phyloP scores from a whole-genome alignment of 768 basidiomycete species.

The Exsudoporus frostii region DNA sequence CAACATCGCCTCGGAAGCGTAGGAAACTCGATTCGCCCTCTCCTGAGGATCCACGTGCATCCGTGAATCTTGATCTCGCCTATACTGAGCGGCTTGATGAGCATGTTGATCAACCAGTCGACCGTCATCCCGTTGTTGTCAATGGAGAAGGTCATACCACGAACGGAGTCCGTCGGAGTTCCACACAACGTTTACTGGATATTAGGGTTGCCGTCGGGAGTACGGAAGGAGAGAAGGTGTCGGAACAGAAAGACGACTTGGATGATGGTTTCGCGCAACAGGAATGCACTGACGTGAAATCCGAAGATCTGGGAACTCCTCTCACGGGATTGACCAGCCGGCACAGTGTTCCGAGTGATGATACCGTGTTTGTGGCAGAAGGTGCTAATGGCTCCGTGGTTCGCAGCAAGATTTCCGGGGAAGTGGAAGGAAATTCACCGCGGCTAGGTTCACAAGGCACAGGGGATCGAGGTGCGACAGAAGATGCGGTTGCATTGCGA shows the following conservation, averaged over 20 bases:
- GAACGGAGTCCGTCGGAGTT: conserved; percentile 16
- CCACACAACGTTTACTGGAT: neutral
- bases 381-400: conserved; percentile 25
- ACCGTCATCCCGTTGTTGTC: neutral
- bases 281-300: conserved; percentile 38
- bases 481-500: neutral
- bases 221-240: neutral
- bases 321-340: conserved; percentile 46
- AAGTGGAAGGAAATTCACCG: conserved; percentile 12
- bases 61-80: conserved; percentile 5
- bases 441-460: conserved; percentile 5
- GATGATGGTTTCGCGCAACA: conserved; percentile 1
- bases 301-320: conserved; percentile 55
- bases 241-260: neutral
- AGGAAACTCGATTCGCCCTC: conserved; percentile 39
- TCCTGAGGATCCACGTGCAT: conserved; percentile 19
- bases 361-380: conserved; percentile 45
- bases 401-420: conserved; percentile 27
- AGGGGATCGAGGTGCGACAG: conserved; percentile 1
- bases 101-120: conserved; percentile 3
- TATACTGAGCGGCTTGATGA: conserved; percentile 3
- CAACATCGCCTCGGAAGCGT: conserved; percentile 41
- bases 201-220: neutral
- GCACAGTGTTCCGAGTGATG: conserved; percentile 58
- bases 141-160: conserved; percentile 15